These are phyloP conservation scores for Candida loeiensis DNA, from an alignment of 805 yeast genomes.

Conservation along the genomic window DNA sequence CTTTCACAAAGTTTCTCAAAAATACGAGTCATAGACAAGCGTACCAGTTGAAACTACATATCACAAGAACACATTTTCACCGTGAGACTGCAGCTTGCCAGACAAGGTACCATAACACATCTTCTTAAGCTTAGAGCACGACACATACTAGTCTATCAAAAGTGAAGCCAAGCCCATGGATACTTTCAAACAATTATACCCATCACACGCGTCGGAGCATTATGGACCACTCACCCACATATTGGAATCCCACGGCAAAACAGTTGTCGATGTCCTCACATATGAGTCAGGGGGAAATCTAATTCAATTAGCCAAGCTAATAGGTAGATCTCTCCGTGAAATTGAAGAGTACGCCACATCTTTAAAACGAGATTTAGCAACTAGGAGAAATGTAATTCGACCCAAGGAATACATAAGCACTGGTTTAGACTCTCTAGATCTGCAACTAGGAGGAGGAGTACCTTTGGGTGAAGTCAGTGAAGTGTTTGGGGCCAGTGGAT, in stretches of 20 bases:
- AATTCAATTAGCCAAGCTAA: constrained; percentile 17
- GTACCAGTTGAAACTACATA: too few species aligned
- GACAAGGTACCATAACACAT: too few species aligned
- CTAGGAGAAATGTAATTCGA: neutral
- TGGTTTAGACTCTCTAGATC: constrained; percentile 25
- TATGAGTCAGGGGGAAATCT: constrained; percentile 13
- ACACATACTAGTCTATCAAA: too few species aligned
- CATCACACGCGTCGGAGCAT: constrained; percentile 10
- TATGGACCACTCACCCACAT: constrained; percentile 16
- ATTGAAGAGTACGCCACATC: constrained; percentile 19
- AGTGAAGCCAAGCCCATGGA: constrained; percentile 18
- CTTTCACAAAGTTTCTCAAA: too few species aligned
- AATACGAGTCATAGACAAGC: too few species aligned
- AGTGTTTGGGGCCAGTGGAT: constrained; percentile 77
- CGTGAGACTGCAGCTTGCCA: too few species aligned
- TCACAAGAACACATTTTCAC: too few species aligned
- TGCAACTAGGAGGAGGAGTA: constrained; percentile 29
- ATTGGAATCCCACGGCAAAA: constrained; percentile 22
- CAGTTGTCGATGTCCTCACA: constrained; percentile 23
- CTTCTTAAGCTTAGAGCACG: too few species aligned
- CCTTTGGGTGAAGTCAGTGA: constrained; percentile 48
- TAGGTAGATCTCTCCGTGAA: constrained; percentile 27
- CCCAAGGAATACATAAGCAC: constrained; percentile 15
- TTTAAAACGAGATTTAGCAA: constrained; percentile 10
- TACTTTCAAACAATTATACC: constrained; percentile 21